Base-by-base conservation (phyloP, 2,329 filamentous ascomycete species). In the Myriosclerotinia scirpicola region DNA sequence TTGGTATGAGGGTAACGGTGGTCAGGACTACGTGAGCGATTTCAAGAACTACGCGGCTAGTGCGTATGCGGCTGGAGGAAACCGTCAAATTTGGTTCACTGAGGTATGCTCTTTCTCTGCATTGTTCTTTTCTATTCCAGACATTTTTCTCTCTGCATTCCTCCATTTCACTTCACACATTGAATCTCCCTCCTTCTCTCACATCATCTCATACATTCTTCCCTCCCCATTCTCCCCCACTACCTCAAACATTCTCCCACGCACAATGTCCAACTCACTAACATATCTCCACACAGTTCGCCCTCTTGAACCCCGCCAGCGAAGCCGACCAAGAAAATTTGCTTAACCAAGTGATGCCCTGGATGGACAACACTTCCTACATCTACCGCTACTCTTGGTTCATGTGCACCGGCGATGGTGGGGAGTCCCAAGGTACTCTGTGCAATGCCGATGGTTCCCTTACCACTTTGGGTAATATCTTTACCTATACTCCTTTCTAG, bases 1-100 rank as follows among this genome's bases (percentile, higher is more conserved):
- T 72, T 83, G 81, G 80, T 83, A 83, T 70, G 79, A 79, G 22
- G 73, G 73, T 53, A 69, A 75, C 17, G 70, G 71, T 3, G 79
- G 80, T 73, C 80, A 82, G 75, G 78, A 81, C 74, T 67, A 73
- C 60, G 79, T 81, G 70, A 71, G 81, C 30, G 56, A 59, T 5
- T 59, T 65, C 8, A 30, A 65, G 11, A 42, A 52, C 17, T 65
- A 65, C 12, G 38, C 42, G 3, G 44, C n/a, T n/a, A 14, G 36
- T 34, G 53, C 54, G 7, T 59, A 58, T 52, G 30, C 22, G 7
- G 42, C 63, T 15, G 44, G 63, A 34, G 63, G 63, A 52, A 17
- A 40, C n/a, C 54, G 63, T n/a, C 63, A 17, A 22, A 30, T 65
- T 1, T 59, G 63, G 54, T 6, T 59, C 5, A 65, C 63, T 34